Base-by-base conservation (phyloP, 1,139 yeast species). In the Arxiozyma heterogenica region DNA sequence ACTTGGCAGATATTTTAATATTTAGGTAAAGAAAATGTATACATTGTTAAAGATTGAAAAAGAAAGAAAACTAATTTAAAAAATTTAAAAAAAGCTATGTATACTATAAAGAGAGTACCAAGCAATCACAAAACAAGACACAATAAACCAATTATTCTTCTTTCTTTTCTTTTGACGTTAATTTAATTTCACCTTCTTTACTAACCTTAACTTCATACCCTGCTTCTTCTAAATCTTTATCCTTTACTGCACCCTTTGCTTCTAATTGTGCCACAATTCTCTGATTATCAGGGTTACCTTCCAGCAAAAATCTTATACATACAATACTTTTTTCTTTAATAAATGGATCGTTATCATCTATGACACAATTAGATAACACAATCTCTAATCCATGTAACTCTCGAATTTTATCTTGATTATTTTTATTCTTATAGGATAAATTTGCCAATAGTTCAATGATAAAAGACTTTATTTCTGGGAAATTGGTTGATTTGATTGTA, bases 311-410 rank as follows among this genome's bases (percentile, higher is more conserved):
- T 59, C 84, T 80, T 47, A 93, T 68, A 62, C 96, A 88, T 15
- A 91, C 71, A 41, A 93, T 86, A 1, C 96, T 80, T 57, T 94
- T 74, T 65, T 93, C 98, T 58, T 88, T 86, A 56, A 93, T 84
- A 64, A 77, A 90, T 0, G 98, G 98, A 63, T 93, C 94, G 64
- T 86, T 82, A 51, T 83, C 84, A 67, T 93, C 98, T 50, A 93
- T 83, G 44, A 85, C 79, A 71, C 97, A 90, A 61, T 84, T 86
- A 1, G 94, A 86, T 27, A 93, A 72, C 0, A 91, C 76, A 22
- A 88, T 69, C 54, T 82, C 86, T 11, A 93, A 68, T 0, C 91
- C 95, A 52, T 85, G 88, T 0, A 75, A 63, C 43, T 78, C 78
- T 49, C 97, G 75, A 27, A 87, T 75, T 50, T 72, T 66, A 57